Evolutionary conservation across 73 alveolate genomes (phyloP), one percentile per base, ranked within the genome.

Genomic region (Paramecium tetraurelia): DNA sequence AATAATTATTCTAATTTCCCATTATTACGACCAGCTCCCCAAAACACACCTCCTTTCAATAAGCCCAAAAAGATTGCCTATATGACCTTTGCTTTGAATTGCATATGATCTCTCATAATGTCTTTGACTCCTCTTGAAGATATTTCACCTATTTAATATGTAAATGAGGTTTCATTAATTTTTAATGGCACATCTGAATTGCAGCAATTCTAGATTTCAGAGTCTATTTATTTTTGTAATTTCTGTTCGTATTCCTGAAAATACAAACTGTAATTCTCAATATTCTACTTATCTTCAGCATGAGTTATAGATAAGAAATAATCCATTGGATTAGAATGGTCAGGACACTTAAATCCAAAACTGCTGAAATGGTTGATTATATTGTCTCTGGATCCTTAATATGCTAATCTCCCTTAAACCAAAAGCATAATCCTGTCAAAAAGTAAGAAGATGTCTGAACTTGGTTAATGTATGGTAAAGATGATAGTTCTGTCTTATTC

Each of bases 341-440:
- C 21, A 24, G 94, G 94, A 71, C 94, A 88, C 35, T 88, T 71
- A 57, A 70, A 88, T 2, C 94, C 94, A 22, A 88, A 69, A 5
- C 59, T 43, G 21, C 29, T 59, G 38, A 88, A 88, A 44, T 88
- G 35, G 10, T 80, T 63, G 8, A 80, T 22, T 0, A 80, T 35
- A 29, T 21, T 58, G 8, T 40, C 94, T 77, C 80, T 35, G 2
- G 83, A 41, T 27, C 95, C 95, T 63, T 93, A 36, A 59, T 89
- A 93, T 21, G 92, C 83, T 21, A 93, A n/a, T 33, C 27, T 33
- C 3, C 96, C 96, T 35, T 93, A 33, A 41, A 72, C 85, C 9
- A 93, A 46, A 16, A 93, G 94, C 96, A 93, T 87, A 40, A 93
- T 43, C n/a, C 85, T 22, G 21, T 93, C 96, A 90, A 93, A 93